Conservation (phyloP, 495 filamentous ascomycete species). For the Stereocaulon alpinum region DNA sequence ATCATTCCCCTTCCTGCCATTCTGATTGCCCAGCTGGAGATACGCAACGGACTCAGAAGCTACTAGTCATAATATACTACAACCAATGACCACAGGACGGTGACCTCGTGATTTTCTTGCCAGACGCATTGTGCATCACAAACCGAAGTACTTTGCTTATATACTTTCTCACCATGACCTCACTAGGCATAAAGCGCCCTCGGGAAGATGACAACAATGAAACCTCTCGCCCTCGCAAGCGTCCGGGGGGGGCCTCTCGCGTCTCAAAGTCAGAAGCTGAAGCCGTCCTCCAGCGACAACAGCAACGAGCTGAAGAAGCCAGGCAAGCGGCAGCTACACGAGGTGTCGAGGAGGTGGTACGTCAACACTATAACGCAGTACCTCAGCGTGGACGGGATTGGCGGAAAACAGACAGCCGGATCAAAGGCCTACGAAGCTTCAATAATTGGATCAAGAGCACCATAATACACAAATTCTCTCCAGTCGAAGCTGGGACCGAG, state of each 20-base stretch:
- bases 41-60: no score
- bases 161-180: not conserved
- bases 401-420: constrained; percentile 84
- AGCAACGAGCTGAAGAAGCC: constrained; percentile 43
- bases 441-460: constrained; percentile 99
- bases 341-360: constrained; percentile 74
- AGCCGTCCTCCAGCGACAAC: constrained; percentile 56
- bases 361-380: constrained; percentile 92
- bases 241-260: constrained; percentile 73
- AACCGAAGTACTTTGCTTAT: not conserved
- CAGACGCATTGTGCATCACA: no score
- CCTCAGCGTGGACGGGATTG: constrained; percentile 86
- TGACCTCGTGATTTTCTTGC: no score
- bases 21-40: no score
- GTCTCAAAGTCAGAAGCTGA: constrained; percentile 61
- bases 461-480: constrained; percentile 92
- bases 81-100: no score
- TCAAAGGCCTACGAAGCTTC: constrained; percentile 87
- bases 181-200: constrained; percentile 10
- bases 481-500: constrained; percentile 56
- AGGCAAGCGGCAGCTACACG: constrained; percentile 35
- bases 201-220: constrained; percentile 16
- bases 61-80: no score
- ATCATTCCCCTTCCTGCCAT: no score
- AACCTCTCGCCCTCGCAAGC: constrained; percentile 63